Evolutionary conservation across 768 basidiomycete genomes (phyloP).

Genomic region (Hortiboletus campestris): DNA sequence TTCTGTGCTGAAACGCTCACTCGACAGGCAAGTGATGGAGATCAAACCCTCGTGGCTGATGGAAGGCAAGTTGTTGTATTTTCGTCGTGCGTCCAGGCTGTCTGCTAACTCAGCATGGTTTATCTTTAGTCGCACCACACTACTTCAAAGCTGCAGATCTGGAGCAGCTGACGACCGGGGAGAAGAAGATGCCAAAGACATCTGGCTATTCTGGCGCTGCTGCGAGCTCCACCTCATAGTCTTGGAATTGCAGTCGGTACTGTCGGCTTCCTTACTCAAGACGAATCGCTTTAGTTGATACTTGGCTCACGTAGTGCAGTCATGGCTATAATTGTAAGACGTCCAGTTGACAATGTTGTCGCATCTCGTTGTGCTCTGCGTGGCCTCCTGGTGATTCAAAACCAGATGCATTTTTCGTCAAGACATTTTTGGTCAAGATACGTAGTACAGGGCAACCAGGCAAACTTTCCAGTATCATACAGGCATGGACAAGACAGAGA

Average conservation of each 20-base stretch:
- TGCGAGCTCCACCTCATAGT: conserved; percentile 9
- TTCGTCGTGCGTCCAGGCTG: background rate
- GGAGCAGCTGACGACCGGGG: conserved; percentile 74
- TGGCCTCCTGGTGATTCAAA: background rate
- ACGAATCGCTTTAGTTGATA: background rate
- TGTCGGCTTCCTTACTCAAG: background rate
- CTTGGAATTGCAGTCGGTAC: background rate
- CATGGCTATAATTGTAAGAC: conserved; percentile 1
- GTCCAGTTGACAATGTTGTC: background rate
- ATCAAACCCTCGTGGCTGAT: conserved; percentile 94
- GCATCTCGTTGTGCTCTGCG: background rate
- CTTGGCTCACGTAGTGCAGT: background rate
- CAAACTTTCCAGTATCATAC: background rate
- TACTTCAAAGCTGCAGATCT: conserved; percentile 89
- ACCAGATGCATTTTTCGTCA: background rate
- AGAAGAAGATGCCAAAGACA: conserved; percentile 93
- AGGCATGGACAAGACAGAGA: conserved; percentile 1
- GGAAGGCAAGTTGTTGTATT: conserved; percentile 57
- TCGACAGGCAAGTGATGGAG: conserved; percentile 87
- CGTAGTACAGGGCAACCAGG: background rate
- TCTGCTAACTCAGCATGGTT: conserved; percentile 1
- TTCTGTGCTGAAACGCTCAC: background rate
- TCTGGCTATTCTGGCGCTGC: conserved; percentile 35
- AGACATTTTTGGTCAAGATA: background rate
- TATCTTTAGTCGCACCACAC: conserved; percentile 80